Percentiles rank a stretch among this genome's conserved stretches.
Evolutionary conservation across 2,329 filamentous ascomycete genomes (phyloP).

Genomic region (Aspergillus ruber): DNA sequence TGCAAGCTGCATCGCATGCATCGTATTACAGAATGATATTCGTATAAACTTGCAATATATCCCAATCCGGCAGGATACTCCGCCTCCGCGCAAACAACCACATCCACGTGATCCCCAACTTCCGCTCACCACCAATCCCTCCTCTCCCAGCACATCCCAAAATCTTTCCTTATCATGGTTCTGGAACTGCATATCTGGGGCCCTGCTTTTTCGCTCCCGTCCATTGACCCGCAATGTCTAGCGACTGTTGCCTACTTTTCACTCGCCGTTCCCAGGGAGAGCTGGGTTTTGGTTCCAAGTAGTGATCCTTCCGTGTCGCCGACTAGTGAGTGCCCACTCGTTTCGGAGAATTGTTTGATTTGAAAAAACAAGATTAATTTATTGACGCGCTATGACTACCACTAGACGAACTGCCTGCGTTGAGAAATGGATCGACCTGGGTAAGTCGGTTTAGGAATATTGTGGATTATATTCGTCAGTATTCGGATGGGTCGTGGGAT

Average conservation of each 20-base stretch:
- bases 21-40: too few relatives aligned
- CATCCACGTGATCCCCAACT: too few relatives aligned
- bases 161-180: slow-evolving; percentile 38
- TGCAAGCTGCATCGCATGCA: too few relatives aligned
- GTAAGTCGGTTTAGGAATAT: slow-evolving; percentile 51
- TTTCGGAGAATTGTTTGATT: not conserved
- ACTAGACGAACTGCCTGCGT: slow-evolving; percentile 51
- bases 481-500: slow-evolving; percentile 44
- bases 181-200: slow-evolving; percentile 85
- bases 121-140: too few relatives aligned
- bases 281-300: slow-evolving; percentile 67
- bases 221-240: slow-evolving; percentile 85
- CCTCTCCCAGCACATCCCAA: too few relatives aligned
- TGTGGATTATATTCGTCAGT: slow-evolving; percentile 44
- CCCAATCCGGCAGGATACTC: too few relatives aligned
- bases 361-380: not conserved
- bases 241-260: slow-evolving; percentile 73
- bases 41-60: too few relatives aligned
- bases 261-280: slow-evolving; percentile 50
- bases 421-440: slow-evolving; percentile 50
- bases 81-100: too few relatives aligned
- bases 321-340: slow-evolving; percentile 51
- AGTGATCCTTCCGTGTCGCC: slow-evolving; percentile 67
- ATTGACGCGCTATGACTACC: slow-evolving; percentile 6
- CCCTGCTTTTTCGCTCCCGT: slow-evolving; percentile 78